Percentiles rank a stretch among this genome's conserved stretches.
Evolutionary conservation across 192 early-diverging fungal species (phyloP).

Genomic region (Obelidium mucronatum): DNA sequence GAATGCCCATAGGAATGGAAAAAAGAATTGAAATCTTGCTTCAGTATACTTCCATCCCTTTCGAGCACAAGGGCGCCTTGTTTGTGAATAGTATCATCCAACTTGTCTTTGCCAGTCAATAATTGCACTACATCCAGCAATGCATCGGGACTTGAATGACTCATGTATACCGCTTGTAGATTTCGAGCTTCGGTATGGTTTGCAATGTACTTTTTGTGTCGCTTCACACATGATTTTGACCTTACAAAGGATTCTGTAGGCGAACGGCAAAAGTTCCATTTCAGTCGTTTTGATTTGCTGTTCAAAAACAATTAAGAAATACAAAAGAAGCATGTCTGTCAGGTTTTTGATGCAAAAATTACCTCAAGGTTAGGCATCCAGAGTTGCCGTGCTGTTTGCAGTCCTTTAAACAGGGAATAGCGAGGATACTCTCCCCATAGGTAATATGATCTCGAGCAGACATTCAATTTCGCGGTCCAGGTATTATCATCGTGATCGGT

Average conservation of each 20-base stretch:
- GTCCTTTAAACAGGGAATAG: not conserved
- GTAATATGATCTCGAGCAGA: not conserved
- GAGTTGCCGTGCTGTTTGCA: not conserved
- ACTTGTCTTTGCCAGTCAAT: no score
- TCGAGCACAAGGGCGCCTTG: no score
- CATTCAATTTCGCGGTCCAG: not conserved
- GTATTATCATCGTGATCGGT: not conserved
- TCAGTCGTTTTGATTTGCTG: not conserved
- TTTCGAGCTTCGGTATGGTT: no score
- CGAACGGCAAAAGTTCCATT: not conserved
- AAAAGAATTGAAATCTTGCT: conserved; percentile 2
- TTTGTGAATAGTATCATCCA: no score
- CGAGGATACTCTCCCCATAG: not conserved
- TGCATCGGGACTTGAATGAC: conserved; percentile 19
- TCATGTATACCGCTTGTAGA: conserved; percentile 12
- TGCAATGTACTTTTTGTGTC: not conserved
- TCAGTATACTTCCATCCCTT: no score
- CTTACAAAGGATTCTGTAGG: not conserved
- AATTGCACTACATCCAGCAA: no score
- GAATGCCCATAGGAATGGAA: not conserved
- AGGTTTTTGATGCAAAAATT: no score
- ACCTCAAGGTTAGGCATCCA: not conserved
- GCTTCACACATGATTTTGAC: not conserved
- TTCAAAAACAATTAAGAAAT: no score
- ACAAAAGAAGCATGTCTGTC: no score